Evolutionary conservation across 2,329 filamentous ascomycete species (phyloP).

Genomic region (Penicillium sp.): DNA sequence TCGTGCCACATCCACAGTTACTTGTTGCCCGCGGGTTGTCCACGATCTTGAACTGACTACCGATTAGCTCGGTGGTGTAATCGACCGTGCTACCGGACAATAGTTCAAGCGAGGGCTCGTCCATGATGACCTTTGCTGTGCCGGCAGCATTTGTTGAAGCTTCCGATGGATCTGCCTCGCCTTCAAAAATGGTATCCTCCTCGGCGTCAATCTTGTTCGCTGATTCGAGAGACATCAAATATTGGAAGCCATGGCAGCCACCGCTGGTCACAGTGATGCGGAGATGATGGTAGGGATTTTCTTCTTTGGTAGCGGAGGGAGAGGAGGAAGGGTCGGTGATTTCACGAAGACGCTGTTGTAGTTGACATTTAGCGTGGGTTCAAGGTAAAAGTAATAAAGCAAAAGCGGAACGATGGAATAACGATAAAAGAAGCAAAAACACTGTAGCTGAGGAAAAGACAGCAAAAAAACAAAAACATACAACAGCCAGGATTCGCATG

Average conservation of each 20-base stretch:
- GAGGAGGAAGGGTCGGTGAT: conserved; percentile 63
- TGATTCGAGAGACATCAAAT: conserved; percentile 81
- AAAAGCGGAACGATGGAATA: neutral
- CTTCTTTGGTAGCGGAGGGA: conserved; percentile 40
- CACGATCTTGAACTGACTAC: conserved; percentile 92
- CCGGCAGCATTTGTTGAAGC: conserved; percentile 46
- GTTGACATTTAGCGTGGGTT: conserved; percentile 17
- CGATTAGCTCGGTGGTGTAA: conserved; percentile 94
- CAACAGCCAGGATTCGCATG: conserved; percentile 51
- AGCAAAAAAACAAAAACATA: conserved; percentile 42
- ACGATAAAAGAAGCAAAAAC: conserved; percentile 9
- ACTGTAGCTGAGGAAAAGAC: conserved; percentile 7
- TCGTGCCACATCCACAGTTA: conserved; percentile 95
- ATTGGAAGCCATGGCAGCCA: conserved; percentile 97
- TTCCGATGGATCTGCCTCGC: conserved; percentile 48
- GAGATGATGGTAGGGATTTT: conserved; percentile 80
- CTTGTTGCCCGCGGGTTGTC: conserved; percentile 91
- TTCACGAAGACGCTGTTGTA: conserved; percentile 66
- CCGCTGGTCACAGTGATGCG: conserved; percentile 90
- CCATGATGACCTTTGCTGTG: conserved; percentile 81
- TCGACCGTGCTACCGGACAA: conserved; percentile 94
- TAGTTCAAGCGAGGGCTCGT: conserved; percentile 82
- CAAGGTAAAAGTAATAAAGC: neutral
- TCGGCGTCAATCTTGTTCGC: conserved; percentile 62
- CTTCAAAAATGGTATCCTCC: conserved; percentile 88